Conservation (phyloP, 192 early-diverging fungal species). For the Mortierella claussenii region DNA sequence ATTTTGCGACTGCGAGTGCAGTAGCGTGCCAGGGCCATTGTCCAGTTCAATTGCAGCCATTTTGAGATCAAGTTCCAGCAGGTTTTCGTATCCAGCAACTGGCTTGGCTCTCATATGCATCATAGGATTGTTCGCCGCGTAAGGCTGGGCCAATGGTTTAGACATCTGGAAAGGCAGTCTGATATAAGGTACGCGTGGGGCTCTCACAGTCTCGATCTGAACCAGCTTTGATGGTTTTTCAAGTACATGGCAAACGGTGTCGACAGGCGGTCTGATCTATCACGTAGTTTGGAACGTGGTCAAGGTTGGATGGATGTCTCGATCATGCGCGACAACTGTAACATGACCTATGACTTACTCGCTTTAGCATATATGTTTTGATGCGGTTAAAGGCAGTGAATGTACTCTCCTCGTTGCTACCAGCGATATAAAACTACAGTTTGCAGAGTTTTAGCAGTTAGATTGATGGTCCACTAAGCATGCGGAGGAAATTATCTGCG, state of each 20-base stretch:
- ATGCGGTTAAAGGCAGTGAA: conserved; percentile 25
- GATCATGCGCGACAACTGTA: neutral
- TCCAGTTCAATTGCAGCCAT: conserved; percentile 2
- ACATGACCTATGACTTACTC: conserved; percentile 23
- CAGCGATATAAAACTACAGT: conserved; percentile 19
- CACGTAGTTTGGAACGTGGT: neutral
- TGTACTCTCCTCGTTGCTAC: conserved; percentile 1
- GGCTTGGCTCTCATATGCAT: conserved; percentile 12
- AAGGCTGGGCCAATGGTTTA: neutral
- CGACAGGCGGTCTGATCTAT: conserved; percentile 4
- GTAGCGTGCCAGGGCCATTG: too few relatives aligned
- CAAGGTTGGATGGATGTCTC: neutral
- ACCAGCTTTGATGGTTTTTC: conserved; percentile 38
- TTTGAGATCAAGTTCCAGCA: conserved; percentile 18
- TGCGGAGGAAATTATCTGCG: too few relatives aligned
- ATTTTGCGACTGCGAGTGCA: neutral
- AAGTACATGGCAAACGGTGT: conserved; percentile 18
- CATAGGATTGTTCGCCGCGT: neutral
- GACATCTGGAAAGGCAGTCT: neutral
- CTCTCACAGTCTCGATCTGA: conserved; percentile 4
- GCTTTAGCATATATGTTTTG: conserved; percentile 29
- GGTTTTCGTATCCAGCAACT: conserved; percentile 5
- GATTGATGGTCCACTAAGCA: too few relatives aligned
- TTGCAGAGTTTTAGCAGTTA: too few relatives aligned
- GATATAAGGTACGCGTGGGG: conserved; percentile 11